Conservation (phyloP, 306 rosid species). For the Mucuna pruriens region DNA sequence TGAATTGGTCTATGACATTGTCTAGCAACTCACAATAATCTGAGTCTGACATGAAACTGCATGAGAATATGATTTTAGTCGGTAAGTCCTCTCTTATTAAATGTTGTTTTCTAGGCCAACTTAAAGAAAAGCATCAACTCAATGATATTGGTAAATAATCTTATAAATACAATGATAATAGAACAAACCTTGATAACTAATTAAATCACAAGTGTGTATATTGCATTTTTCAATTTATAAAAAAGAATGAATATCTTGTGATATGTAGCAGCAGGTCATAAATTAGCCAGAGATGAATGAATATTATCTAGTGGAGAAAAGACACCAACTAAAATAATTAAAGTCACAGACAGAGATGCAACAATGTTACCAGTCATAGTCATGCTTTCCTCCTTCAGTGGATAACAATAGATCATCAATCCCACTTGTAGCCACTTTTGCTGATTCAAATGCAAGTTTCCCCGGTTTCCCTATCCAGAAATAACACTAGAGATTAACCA, state of each 20-base stretch:
- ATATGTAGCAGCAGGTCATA: too few relatives aligned
- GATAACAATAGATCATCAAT: slow-evolving; percentile 75
- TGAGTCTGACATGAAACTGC: background rate
- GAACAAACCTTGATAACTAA: background rate
- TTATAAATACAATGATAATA: background rate
- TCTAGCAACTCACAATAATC: background rate
- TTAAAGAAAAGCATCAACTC: background rate
- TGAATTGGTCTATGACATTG: background rate
- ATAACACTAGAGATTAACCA: background rate
- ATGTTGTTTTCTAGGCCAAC: background rate
- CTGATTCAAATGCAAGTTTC: slow-evolving; percentile 70
- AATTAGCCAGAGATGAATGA: background rate
- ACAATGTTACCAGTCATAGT: slow-evolving; percentile 72
- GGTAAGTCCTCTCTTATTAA: background rate
- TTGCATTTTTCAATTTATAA: too few relatives aligned
- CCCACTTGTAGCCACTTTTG: slow-evolving; percentile 55
- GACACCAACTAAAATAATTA: background rate
- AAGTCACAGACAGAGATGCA: background rate
- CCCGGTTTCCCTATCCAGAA: slow-evolving; percentile 53
- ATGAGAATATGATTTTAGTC: background rate
- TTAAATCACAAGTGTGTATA: too few relatives aligned
- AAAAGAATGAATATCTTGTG: too few relatives aligned
- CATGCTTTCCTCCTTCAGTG: slow-evolving; percentile 81
- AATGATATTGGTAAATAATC: background rate
- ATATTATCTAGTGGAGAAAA: background rate